Evolutionary conservation across 495 filamentous ascomycete species (phyloP).

Genomic region (Xylaria cubensis): DNA sequence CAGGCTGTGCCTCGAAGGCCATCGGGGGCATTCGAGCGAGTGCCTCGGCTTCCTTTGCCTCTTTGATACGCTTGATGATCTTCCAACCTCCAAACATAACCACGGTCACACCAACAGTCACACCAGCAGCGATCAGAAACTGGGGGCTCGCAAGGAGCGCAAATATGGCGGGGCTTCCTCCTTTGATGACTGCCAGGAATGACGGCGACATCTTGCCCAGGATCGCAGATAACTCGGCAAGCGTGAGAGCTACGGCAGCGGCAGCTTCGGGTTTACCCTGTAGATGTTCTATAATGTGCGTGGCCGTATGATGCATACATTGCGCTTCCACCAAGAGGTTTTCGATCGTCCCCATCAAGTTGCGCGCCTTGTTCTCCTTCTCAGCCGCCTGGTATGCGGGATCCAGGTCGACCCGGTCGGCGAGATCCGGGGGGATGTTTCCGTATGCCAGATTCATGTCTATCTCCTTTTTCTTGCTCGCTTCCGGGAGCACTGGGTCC

Average conservation of each 20-base stretch:
- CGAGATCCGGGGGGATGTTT: slow-evolving; percentile 63
- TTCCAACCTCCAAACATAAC: slow-evolving; percentile 96
- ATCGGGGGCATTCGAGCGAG: slow-evolving; percentile 54
- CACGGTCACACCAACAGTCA: slow-evolving; percentile 87
- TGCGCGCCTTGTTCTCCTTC: slow-evolving; percentile 62
- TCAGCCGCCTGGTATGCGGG: slow-evolving; percentile 38
- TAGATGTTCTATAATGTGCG: slow-evolving; percentile 80
- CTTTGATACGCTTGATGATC: slow-evolving; percentile 84
- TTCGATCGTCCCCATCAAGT: slow-evolving; percentile 72
- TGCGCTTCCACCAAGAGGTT: slow-evolving; percentile 80
- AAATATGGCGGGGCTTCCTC: slow-evolving; percentile 81
- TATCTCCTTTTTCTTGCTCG: slow-evolving; percentile 60
- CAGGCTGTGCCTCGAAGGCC: slow-evolving; percentile 37
- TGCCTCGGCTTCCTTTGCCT: slow-evolving; percentile 49
- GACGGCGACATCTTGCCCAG: slow-evolving; percentile 84
- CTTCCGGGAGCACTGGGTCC: slow-evolving; percentile 44
- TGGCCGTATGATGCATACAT: slow-evolving; percentile 84
- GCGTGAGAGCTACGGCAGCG: slow-evolving; percentile 88
- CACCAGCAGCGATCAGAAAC: slow-evolving; percentile 89
- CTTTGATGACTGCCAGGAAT: slow-evolving; percentile 75
- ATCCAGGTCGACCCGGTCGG: slow-evolving; percentile 49
- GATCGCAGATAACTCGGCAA: slow-evolving; percentile 88
- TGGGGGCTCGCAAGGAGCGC: slow-evolving; percentile 87
- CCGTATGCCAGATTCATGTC: slow-evolving; percentile 93
- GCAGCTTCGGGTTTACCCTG: slow-evolving; percentile 93